Evolutionary conservation across 1,139 yeast species (phyloP), one percentile per base, ranked within the genome.

Genomic region (Candida dubliniensis): DNA sequence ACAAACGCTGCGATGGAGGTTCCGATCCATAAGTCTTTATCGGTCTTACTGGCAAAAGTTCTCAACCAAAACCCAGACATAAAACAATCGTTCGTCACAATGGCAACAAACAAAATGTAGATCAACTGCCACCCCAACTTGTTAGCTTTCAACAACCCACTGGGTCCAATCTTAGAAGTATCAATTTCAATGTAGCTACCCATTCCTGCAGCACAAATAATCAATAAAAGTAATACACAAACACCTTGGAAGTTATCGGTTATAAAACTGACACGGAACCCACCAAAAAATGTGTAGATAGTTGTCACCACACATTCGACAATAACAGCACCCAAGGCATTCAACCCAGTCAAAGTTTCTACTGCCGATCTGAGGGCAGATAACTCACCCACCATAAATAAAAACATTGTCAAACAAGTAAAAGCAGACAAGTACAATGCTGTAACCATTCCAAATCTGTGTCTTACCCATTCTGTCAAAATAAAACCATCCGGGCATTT

Each of bases 61-160:
- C 98, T 76, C 52, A 91, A 70, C 98, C 98, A 91, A 62, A 90
- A 90, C 0, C 96, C 96, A 31, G 96, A 81, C 77, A 91, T 71
- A 63, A 91, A 90, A 58, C 91, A 82, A 60, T 89, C 96, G 57
- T 91, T 91, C 34, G 97, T 87, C 42, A 89, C 77, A 59, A 91
- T 85, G 26, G 97, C 97, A 36, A 91, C 84, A 9, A 86, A 79
- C 49, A 91, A 71, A 51, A 91, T 90, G 63, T 89, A 91, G 35
- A 90, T 66, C 53, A 91, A 75, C 71, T 90, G 95, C 95, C 96
- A 90, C 12, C 96, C 96, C 39, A 90, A 70, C 53, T 78, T 77
- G 57, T 82, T 84, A 1, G 81, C 79, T 41, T 82, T 76, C 45
- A 87, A 67, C 76, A 70, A 43, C 8, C 87, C 87, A 25, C 91